These are phyloP conservation scores for Magnusiomyces sp. DNA, from an alignment of 1,139 yeast species.

Conservation along the genomic window DNA sequence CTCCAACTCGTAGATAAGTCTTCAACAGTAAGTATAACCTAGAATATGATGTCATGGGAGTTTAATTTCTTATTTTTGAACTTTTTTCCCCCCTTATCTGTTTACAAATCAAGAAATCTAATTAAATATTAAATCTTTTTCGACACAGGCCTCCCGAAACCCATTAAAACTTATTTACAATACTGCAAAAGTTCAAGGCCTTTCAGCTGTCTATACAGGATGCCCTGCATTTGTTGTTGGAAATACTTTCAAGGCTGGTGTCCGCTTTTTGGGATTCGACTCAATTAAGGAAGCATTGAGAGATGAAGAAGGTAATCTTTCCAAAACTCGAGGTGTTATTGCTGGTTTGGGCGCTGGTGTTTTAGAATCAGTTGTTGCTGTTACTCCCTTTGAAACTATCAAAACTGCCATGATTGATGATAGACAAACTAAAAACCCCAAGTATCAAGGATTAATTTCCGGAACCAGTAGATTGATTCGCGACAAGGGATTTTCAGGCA, in stretches of 20 bases:
- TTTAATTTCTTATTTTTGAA: background rate
- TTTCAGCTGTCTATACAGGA: conserved; percentile 78
- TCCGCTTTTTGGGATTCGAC: conserved; percentile 88
- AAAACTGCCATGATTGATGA: conserved; percentile 95
- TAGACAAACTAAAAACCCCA: conserved; percentile 65
- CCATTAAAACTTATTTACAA: conserved; percentile 73
- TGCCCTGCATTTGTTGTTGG: conserved; percentile 97
- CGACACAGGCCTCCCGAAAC: conserved; percentile 47
- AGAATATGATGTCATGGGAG: background rate
- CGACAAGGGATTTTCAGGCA: conserved; percentile 75
- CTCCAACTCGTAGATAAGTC: conserved; percentile 73
- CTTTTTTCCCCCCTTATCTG: too few species aligned
- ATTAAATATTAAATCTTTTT: background rate
- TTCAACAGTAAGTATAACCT: conserved; percentile 34
- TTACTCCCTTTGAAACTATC: conserved; percentile 94
- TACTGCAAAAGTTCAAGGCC: conserved; percentile 72
- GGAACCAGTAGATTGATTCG: conserved; percentile 56
- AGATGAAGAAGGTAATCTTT: conserved; percentile 77
- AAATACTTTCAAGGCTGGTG: conserved; percentile 91
- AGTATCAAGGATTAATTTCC: conserved; percentile 56
- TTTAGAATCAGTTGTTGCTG: conserved; percentile 83
- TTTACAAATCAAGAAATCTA: background rate
- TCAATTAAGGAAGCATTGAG: conserved; percentile 66
- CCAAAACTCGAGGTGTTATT: conserved; percentile 83
- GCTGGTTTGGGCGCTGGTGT: conserved; percentile 98